Evolutionary conservation across 2,329 filamentous ascomycete genomes (phyloP), one percentile per base, ranked within the genome.

Genomic region (Huntiella savannae): DNA sequence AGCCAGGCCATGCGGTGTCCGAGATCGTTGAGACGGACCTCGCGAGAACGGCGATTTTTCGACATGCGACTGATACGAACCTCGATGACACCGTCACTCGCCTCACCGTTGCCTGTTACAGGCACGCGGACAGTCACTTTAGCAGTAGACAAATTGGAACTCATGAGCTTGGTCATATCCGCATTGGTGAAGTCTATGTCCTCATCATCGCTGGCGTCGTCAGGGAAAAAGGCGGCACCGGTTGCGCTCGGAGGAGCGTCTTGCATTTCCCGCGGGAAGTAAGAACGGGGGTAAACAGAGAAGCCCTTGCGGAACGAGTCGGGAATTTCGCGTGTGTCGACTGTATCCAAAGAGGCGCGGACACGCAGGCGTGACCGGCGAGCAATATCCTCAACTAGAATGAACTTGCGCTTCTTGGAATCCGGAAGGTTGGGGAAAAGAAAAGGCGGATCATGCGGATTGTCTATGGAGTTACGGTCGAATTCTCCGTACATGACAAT

Each of bases 1-100:
- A 87, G 79, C 88, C 91, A 98, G 42, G 84, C 87, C 82, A 98
- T 92, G 40, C 88, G 77, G 60, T 92, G 93, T 2, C 86, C 88
- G 40, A 96, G 66, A 57, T 96, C 87, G 58, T 96, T 96, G 51
- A 96, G 66, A 42, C 83, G 75, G n/a, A 91, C 77, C 59, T 96
- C 88, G 64, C 84, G 91, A 43, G 70, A 73, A 43, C 85, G 75
- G 53, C 76, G 73, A 39, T 68, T 66, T 57, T 74, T 77, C 43
- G 77, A 77, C 60, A 86, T 77, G 49, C 77, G 71, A 19, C 87
- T 85, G 36, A 92, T 79, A 1, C 77, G 73, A 34, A 92, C 69
- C 17, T 41, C 40, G 19, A 41, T 41, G 5, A 11, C 33, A 8
- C 17, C 19, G 4, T 41, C 22, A 28, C 22, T 28, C 8, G 22